Conservation (phyloP, 495 filamentous ascomycete species). For the Podospora didyma region DNA sequence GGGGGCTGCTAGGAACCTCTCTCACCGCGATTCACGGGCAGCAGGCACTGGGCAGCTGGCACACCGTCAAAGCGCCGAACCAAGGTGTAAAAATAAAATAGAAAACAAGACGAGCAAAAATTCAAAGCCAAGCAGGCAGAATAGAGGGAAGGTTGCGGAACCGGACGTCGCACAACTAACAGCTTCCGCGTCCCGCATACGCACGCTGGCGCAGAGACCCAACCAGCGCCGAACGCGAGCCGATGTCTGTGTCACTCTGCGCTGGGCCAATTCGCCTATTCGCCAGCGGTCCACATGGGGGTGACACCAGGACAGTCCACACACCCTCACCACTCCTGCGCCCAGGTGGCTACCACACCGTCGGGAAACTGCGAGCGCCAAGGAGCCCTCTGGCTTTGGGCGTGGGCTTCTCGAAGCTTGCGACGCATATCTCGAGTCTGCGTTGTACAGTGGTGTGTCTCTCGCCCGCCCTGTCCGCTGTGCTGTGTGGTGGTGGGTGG, state of each 20-base stretch:
- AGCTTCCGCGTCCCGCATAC: slow-evolving; percentile 4
- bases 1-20: slow-evolving; percentile 2
- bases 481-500: too few species aligned
- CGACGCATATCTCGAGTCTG: background rate
- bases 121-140: background rate
- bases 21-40: slow-evolving; percentile 15
- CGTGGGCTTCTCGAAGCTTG: background rate
- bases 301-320: background rate
- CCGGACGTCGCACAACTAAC: slow-evolving; percentile 1
- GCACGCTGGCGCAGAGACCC: background rate
- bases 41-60: too few species aligned
- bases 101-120: background rate
- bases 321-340: background rate
- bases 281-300: background rate
- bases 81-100: background rate
- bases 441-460: too few species aligned
- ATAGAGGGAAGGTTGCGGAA: background rate
- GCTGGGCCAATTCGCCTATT: background rate
- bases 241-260: background rate
- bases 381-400: background rate
- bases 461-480: too few species aligned
- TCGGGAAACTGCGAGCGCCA: background rate
- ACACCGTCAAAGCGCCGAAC: slow-evolving; percentile 11
- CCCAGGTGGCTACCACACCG: background rate
- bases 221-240: slow-evolving; percentile 7